Percentiles rank a stretch among this genome's conserved stretches.
Evolutionary conservation across 768 basidiomycete genomes (phyloP).

Genomic region (Lepiota subincarnata): DNA sequence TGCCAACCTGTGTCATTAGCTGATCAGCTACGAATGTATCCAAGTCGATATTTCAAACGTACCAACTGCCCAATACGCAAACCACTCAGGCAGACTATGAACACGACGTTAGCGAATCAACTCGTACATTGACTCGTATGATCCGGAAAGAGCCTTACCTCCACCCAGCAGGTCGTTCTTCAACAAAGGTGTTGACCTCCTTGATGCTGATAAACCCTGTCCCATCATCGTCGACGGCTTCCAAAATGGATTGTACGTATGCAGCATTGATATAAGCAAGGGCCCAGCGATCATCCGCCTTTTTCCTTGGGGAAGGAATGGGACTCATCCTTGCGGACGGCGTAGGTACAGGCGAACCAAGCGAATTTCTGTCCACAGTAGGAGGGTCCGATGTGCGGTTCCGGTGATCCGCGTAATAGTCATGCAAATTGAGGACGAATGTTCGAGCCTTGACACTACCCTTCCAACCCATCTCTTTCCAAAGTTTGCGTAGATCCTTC

Average conservation of each 20-base stretch:
- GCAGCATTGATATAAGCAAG: conserved; percentile 34
- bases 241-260: conserved; percentile 35
- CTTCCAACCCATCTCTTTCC: conserved; percentile 53
- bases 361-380: conserved; percentile 5
- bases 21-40: neutral
- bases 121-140: conserved; percentile 13
- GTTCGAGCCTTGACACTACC: conserved; percentile 47
- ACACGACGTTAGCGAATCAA: conserved; percentile 23
- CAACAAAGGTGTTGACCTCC: conserved; percentile 34
- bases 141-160: conserved; percentile 18
- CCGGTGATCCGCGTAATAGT: conserved; percentile 28
- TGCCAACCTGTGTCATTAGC: conserved; percentile 26
- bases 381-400: conserved; percentile 14
- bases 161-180: conserved; percentile 30
- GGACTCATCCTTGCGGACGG: conserved; percentile 9
- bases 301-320: conserved; percentile 14
- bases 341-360: conserved; percentile 16
- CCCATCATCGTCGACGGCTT: conserved; percentile 36
- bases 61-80: conserved; percentile 36
- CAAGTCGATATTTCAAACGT: neutral
- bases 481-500: conserved; percentile 43
- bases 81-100: conserved; percentile 29
- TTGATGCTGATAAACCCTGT: conserved; percentile 37
- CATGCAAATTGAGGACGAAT: conserved; percentile 40
- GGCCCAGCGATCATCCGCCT: conserved; percentile 32